Evolutionary conservation across 208 protist species (phyloP).

Genomic region (Sergeia podlipaevii): DNA sequence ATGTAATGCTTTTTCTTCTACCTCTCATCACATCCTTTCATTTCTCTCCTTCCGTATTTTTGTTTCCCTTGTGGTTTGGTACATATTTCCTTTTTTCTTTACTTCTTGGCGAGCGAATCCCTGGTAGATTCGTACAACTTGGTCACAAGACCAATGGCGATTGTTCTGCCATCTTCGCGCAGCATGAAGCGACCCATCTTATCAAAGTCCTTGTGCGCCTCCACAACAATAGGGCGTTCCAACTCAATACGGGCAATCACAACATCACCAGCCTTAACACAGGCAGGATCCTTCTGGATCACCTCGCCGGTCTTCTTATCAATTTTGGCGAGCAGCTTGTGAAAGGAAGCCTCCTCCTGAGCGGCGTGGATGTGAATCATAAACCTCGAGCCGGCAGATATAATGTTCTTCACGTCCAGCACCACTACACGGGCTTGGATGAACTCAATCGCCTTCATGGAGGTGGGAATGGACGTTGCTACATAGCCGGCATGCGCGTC

Average conservation of each 20-base stretch:
- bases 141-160: constrained; percentile 87
- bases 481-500: constrained; percentile 89
- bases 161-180: constrained; percentile 93
- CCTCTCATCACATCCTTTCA: background rate
- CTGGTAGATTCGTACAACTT: constrained; percentile 84
- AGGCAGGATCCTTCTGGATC: constrained; percentile 91
- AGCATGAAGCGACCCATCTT: constrained; percentile 97
- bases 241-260: constrained; percentile 91
- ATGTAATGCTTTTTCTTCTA: constrained; percentile 7
- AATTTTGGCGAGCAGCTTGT: constrained; percentile 89
- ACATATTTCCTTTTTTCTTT: constrained; percentile 1
- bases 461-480: constrained; percentile 80
- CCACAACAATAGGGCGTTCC: constrained; percentile 84
- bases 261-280: constrained; percentile 90
- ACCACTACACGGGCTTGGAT: constrained; percentile 95
- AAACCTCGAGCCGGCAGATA: constrained; percentile 91
- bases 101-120: constrained; percentile 56
- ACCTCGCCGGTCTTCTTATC: constrained; percentile 92
- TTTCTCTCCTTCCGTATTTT: background rate
- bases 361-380: constrained; percentile 95
- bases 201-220: constrained; percentile 93
- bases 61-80: background rate
- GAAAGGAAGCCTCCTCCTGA: constrained; percentile 91
- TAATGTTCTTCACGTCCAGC: constrained; percentile 94
- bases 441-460: constrained; percentile 81